phyloP scores from a whole-genome alignment of 1,139 yeast species.

The Wickerhamiella pararugosa region DNA sequence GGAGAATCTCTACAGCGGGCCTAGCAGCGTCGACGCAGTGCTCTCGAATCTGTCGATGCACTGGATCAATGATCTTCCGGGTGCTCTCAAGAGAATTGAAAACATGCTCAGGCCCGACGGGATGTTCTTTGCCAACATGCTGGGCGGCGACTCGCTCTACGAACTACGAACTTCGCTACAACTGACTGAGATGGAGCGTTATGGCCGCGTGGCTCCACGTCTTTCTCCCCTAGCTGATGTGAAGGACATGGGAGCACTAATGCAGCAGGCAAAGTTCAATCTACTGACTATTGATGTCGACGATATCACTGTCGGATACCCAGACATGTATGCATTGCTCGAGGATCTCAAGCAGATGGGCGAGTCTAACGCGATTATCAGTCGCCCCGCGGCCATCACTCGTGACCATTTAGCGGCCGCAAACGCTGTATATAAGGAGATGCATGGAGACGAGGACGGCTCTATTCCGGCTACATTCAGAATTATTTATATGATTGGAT shows the following conservation, averaged over 20 bases:
- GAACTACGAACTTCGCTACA: conserved; percentile 70
- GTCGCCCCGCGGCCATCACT: conserved; percentile 41
- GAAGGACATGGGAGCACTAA: conserved; percentile 56
- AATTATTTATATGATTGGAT: conserved; percentile 72
- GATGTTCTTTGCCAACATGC: conserved; percentile 65
- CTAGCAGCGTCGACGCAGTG: conserved; percentile 49
- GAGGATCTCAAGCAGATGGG: conserved; percentile 73
- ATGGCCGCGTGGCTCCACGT: conserved; percentile 68
- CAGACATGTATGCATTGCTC: conserved; percentile 51
- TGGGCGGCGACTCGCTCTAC: conserved; percentile 73
- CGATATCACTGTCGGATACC: conserved; percentile 72
- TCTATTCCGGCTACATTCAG: conserved; percentile 45
- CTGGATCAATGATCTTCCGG: conserved; percentile 77
- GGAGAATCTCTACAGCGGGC: conserved; percentile 27
- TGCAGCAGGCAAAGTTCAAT: conserved; percentile 64
- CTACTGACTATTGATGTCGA: conserved; percentile 76
- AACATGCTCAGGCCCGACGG: conserved; percentile 67
- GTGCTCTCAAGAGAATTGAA: conserved; percentile 41
- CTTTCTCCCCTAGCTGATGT: conserved; percentile 71
- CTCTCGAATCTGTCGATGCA: conserved; percentile 61
- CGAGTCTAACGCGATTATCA: conserved; percentile 57
- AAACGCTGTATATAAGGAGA: conserved; percentile 52
- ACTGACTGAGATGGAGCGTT: conserved; percentile 65
- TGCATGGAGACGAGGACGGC: conserved; percentile 50
- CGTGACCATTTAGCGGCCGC: conserved; percentile 60